Percentiles rank a stretch among this genome's conserved stretches.
These are phyloP conservation scores for Claviceps citrina DNA, from an alignment of 2,329 filamentous ascomycete species.

Conservation along the genomic window DNA sequence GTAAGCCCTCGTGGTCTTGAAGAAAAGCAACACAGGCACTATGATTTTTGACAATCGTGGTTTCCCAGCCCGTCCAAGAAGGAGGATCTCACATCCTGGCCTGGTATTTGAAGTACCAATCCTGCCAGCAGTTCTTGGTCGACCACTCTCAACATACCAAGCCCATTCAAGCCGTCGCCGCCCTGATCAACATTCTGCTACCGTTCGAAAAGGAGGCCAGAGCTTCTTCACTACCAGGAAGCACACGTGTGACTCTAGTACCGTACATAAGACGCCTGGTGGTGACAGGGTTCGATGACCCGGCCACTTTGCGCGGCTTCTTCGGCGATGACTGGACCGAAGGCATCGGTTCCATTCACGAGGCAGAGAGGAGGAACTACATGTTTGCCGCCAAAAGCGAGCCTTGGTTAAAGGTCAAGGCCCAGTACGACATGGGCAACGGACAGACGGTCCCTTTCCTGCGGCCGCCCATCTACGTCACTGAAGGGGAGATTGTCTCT, in stretches of 20 bases:
- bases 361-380: slow-evolving; percentile 84
- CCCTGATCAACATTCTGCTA: slow-evolving; percentile 80
- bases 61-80: slow-evolving; percentile 26
- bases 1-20: slow-evolving; percentile 6
- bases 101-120: slow-evolving; percentile 85
- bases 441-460: slow-evolving; percentile 80
- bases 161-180: slow-evolving; percentile 73
- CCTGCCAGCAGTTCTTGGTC: slow-evolving; percentile 80
- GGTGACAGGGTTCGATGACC: slow-evolving; percentile 79
- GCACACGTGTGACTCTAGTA: slow-evolving; percentile 33
- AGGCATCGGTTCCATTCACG: slow-evolving; percentile 69
- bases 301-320: slow-evolving; percentile 79
- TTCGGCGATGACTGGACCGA: slow-evolving; percentile 85
- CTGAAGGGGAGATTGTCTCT: slow-evolving; percentile 63
- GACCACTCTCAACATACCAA: slow-evolving; percentile 76
- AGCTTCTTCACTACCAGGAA: slow-evolving; percentile 3
- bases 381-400: slow-evolving; percentile 89
- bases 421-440: slow-evolving; percentile 73
- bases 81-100: slow-evolving; percentile 65
- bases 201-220: slow-evolving; percentile 56
- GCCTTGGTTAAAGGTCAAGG: slow-evolving; percentile 77
- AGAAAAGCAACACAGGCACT: neutral
- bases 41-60: neutral
- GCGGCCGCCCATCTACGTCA: slow-evolving; percentile 61
- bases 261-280: slow-evolving; percentile 85